phyloP scores from a whole-genome alignment of 2,329 filamentous ascomycete species.

The Fusarium sp. region DNA sequence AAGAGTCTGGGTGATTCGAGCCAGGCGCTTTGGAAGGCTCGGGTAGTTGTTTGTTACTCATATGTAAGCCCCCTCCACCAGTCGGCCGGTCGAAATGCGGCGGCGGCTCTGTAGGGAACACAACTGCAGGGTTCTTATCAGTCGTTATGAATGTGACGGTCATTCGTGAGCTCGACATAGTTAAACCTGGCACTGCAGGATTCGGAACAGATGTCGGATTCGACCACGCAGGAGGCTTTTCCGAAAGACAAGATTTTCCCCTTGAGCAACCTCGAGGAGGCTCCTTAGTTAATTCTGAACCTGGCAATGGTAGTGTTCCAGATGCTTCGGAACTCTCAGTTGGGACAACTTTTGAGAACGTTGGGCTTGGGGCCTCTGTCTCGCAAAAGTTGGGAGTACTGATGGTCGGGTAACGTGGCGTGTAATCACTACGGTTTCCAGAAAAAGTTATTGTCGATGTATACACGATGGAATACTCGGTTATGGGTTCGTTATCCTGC shows the following conservation, averaged over 20 bases:
- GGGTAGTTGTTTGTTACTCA: conserved; percentile 41
- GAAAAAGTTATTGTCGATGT: conserved; percentile 64
- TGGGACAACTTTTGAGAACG: not conserved
- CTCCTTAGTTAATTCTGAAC: conserved; percentile 23
- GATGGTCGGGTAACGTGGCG: conserved; percentile 59
- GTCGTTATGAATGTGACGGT: conserved; percentile 63
- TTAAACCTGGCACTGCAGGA: conserved; percentile 21
- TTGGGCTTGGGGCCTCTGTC: conserved; percentile 7
- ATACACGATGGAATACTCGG: conserved; percentile 60
- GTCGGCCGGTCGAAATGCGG: conserved; percentile 55
- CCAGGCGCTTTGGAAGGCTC: conserved; percentile 9
- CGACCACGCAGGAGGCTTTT: conserved; percentile 9
- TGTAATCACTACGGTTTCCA: conserved; percentile 61
- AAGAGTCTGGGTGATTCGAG: not conserved
- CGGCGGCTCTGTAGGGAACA: conserved; percentile 54
- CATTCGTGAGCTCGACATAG: conserved; percentile 25
- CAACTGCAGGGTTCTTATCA: conserved; percentile 67
- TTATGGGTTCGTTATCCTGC: conserved; percentile 49
- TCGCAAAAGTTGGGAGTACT: conserved; percentile 56
- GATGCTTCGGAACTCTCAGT: not conserved
- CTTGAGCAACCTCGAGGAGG: conserved; percentile 21
- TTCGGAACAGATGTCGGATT: conserved; percentile 1
- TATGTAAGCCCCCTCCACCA: conserved; percentile 1
- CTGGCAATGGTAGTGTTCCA: not conserved
- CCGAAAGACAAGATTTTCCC: conserved; percentile 7